Conservation (phyloP, 2,329 filamentous ascomycete genomes). For the Alternaria triticina region DNA sequence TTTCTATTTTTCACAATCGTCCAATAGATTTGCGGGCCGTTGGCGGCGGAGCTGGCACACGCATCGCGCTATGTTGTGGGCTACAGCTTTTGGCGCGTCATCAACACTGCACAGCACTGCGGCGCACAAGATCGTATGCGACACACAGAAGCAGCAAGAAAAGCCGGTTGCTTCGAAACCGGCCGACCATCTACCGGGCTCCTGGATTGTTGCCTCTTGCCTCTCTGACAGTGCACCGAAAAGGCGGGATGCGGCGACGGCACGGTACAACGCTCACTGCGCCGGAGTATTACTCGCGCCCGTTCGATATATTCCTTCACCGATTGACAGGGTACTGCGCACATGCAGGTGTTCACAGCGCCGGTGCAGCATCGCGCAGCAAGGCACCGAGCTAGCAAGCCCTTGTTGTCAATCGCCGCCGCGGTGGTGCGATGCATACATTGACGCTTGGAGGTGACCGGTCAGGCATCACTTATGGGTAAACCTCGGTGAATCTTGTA, state of each 20-base stretch:
- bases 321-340: conserved; percentile 1
- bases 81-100: neutral
- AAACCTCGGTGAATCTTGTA: neutral
- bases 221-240: conserved; percentile 3
- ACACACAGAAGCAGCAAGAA: neutral
- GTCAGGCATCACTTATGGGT: neutral
- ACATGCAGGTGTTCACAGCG: conserved; percentile 10
- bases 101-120: neutral
- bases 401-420: neutral
- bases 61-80: conserved; percentile 1
- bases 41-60: conserved; percentile 2
- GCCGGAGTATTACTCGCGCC: conserved; percentile 19
- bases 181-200: conserved; percentile 13
- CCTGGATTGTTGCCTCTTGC: conserved; percentile 8
- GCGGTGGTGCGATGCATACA: conserved; percentile 2
- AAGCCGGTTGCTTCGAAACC: neutral
- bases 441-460: neutral
- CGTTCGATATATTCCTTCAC: conserved; percentile 5
- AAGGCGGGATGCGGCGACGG: conserved; percentile 7
- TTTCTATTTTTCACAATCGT: conserved; percentile 3
- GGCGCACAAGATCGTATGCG: neutral
- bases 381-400: conserved; percentile 5
- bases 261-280: conserved; percentile 10
- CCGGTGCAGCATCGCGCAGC: conserved; percentile 14
- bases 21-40: conserved; percentile 10